These are phyloP conservation scores for Trichoderma atroviride DNA, from an alignment of 2,329 filamentous ascomycete species.

Conservation along the genomic window DNA sequence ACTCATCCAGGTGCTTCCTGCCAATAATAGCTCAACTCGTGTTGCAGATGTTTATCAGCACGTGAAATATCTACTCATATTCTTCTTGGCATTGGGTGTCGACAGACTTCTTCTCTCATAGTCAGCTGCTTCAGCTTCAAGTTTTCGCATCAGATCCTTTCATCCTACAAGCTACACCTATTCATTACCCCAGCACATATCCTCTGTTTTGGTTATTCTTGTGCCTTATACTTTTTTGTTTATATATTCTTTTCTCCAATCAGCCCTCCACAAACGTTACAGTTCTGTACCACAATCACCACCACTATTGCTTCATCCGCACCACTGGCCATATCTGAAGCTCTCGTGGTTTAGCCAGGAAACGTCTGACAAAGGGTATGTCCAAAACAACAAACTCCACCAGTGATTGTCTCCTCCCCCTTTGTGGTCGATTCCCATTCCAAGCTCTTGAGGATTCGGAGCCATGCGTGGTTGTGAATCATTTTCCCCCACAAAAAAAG, in stretches of 20 bases:
- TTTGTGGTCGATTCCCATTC: slow-evolving; percentile 3
- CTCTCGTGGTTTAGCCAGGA: neutral
- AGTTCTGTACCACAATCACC: slow-evolving; percentile 12
- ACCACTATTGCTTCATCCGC: slow-evolving; percentile 11
- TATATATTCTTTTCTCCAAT: neutral
- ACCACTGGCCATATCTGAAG: neutral
- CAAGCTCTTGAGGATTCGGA: neutral
- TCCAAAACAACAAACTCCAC: slow-evolving; percentile 6
- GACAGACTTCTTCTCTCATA: neutral
- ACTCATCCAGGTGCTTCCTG: neutral
- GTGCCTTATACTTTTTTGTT: neutral
- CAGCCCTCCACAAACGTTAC: neutral
- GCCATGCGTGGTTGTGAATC: slow-evolving; percentile 26
- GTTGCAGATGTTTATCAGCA: neutral
- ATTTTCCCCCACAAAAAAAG: slow-evolving; percentile 9
- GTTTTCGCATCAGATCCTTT: neutral
- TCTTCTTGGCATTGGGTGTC: neutral
- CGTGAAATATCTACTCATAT: neutral
- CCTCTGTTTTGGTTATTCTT: neutral
- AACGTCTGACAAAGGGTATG: slow-evolving; percentile 25
- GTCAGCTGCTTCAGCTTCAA: neutral
- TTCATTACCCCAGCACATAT: neutral
- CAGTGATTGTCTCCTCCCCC: neutral
- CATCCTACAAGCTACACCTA: neutral
- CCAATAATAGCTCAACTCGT: neutral